These are phyloP conservation scores for Aspergillus luchuensis DNA, from an alignment of 2,329 filamentous ascomycete genomes.

Conservation along the genomic window DNA sequence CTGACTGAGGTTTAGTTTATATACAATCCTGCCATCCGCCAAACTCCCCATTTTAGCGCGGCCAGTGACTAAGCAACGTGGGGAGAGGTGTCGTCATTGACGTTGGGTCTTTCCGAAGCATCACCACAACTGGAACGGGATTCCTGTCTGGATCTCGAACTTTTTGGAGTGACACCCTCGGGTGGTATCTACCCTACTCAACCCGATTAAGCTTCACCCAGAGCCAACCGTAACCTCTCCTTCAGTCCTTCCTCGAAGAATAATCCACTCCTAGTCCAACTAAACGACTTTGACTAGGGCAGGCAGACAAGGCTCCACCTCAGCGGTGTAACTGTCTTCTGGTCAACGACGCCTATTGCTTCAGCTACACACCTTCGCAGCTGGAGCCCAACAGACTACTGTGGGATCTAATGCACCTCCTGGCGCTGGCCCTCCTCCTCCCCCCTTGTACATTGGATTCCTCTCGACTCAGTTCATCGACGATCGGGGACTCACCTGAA, in stretches of 20 bases:
- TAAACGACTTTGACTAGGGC: neutral
- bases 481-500: neutral
- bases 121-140: too few species aligned
- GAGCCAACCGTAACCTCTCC: neutral
- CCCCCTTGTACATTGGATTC: neutral
- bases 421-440: neutral
- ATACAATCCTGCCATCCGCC: neutral
- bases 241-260: neutral
- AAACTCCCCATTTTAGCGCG: neutral
- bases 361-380: neutral
- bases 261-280: too few species aligned
- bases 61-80: slow-evolving; percentile 5
- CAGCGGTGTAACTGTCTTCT: neutral
- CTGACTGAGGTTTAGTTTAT: slow-evolving; percentile 2
- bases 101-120: neutral
- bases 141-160: too few species aligned
- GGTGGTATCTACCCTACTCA: too few species aligned
- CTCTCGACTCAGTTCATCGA: neutral
- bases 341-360: neutral
- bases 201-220: neutral
- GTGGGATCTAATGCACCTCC: neutral
- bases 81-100: neutral
- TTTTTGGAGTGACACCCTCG: too few species aligned
- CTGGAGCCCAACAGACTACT: neutral
- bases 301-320: neutral